A percentile compares a stretch with the other conserved stretches of the same genome.
phyloP scores from a whole-genome alignment of 140 eudicot species.

The Stevia rebaudiana region DNA sequence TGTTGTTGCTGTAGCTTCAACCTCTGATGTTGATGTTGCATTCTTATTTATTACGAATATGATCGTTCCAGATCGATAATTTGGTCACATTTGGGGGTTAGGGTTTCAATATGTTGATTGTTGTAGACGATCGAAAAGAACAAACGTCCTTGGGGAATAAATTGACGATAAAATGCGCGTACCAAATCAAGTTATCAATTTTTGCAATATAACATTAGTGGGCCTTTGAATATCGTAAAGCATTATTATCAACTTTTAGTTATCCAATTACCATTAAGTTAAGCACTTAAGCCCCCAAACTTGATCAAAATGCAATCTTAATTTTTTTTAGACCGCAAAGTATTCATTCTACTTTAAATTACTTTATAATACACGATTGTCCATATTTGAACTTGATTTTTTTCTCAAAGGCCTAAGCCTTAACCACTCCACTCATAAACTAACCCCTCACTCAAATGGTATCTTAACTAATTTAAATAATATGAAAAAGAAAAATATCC shows the following conservation, averaged over 20 bases:
- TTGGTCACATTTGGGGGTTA: constrained; percentile 36
- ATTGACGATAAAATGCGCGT: constrained; percentile 13
- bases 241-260: not conserved
- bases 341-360: no score
- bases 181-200: constrained; percentile 13
- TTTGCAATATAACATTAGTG: not conserved
- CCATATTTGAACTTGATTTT: no score
- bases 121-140: constrained; percentile 15
- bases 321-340: no score
- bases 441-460: no score
- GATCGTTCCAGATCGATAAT: constrained; percentile 7
- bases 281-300: no score
- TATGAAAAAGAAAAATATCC: no score
- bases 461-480: no score
- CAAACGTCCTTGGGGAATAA: constrained; percentile 27
- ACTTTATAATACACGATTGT: no score
- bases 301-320: no score
- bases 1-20: constrained; percentile 77
- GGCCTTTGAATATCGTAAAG: constrained; percentile 12
- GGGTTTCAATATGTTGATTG: constrained; percentile 38
- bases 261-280: no score
- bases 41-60: constrained; percentile 12
- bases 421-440: no score
- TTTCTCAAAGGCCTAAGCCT: no score
- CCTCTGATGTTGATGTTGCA: constrained; percentile 74